Evolutionary conservation across 495 filamentous ascomycete genomes (phyloP).

Genomic region (Penicillium lividum): DNA sequence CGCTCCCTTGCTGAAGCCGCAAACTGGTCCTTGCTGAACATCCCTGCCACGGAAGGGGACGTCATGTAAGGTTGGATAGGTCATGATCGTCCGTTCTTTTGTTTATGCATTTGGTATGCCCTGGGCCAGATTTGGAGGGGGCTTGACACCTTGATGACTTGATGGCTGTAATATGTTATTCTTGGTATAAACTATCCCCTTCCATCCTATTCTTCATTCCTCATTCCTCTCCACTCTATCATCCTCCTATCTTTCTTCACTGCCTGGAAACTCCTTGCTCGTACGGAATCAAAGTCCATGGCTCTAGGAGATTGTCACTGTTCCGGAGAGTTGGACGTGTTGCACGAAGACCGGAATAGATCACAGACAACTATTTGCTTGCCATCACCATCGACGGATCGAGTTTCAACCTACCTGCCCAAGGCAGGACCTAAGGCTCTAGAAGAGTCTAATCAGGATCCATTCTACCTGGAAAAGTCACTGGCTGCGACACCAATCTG

Average conservation of each 20-base stretch:
- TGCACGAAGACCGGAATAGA: conserved; percentile 34
- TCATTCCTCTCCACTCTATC: conserved; percentile 17
- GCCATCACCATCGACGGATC: conserved; percentile 35
- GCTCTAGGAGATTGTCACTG: conserved; percentile 39
- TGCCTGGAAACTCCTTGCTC: conserved; percentile 7
- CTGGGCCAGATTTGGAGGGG: conserved; percentile 17
- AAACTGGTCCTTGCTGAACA: conserved; percentile 45
- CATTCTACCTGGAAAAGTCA: conserved; percentile 49
- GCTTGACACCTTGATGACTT: not conserved
- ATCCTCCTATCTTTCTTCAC: conserved; percentile 1
- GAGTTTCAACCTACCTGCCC: conserved; percentile 40
- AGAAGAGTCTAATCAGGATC: conserved; percentile 46
- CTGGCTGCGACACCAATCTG: conserved; percentile 33
- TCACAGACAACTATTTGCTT: conserved; percentile 38
- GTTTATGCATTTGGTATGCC: conserved; percentile 53
- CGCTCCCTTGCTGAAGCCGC: conserved; percentile 41
- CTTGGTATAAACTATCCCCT: conserved; percentile 49
- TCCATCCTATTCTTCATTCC: conserved; percentile 30
- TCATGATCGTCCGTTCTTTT: conserved; percentile 43
- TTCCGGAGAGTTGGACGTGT: conserved; percentile 39
- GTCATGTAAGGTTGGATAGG: conserved; percentile 50
- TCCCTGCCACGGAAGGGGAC: conserved; percentile 42
- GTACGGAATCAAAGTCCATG: conserved; percentile 41
- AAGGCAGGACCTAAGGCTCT: conserved; percentile 28
- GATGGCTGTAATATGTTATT: conserved; percentile 15